Evolutionary conservation across 2,329 filamentous ascomycete species (phyloP).

Genomic region (Hypocreales sp.): DNA sequence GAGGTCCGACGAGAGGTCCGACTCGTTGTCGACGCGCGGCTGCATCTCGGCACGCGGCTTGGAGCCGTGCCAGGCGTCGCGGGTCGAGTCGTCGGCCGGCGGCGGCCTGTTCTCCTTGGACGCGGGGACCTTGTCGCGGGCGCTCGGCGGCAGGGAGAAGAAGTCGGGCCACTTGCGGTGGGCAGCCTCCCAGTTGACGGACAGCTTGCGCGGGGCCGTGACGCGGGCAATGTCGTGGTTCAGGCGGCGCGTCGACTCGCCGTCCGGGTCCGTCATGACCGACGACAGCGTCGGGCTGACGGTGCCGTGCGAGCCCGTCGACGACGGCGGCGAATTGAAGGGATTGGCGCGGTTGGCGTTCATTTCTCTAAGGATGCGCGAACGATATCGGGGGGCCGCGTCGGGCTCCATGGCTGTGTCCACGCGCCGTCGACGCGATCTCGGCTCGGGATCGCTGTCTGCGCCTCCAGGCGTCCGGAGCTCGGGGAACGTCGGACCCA

Average conservation of each 20-base stretch:
- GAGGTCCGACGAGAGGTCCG: constrained; percentile 29
- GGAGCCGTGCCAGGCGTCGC: constrained; percentile 22
- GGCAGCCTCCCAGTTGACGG: constrained; percentile 27
- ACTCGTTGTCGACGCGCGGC: constrained; percentile 35
- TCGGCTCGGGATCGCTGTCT: too few species aligned
- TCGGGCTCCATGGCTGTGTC: constrained; percentile 24
- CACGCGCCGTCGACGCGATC: constrained; percentile 3
- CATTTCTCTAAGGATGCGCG: constrained; percentile 35
- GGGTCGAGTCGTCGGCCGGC: constrained; percentile 23
- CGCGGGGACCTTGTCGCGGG: constrained; percentile 4
- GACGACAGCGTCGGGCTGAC: constrained; percentile 37
- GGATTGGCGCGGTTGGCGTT: constrained; percentile 36
- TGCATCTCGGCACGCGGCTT: constrained; percentile 35
- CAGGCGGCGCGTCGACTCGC: constrained; percentile 35
- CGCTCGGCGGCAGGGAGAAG: constrained; percentile 23
- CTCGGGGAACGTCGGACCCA: neutral
- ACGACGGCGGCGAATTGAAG: constrained; percentile 42
- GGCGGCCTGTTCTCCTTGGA: constrained; percentile 32
- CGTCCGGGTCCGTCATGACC: constrained; percentile 35
- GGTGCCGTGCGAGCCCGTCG: constrained; percentile 40
- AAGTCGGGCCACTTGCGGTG: constrained; percentile 38
- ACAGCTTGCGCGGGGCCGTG: constrained; percentile 21
- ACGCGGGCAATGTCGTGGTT: constrained; percentile 31
- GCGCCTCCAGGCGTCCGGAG: too few species aligned
- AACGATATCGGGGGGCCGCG: constrained; percentile 25